These are phyloP conservation scores for Polytrichum commune DNA, from an alignment of 225 moss, liverwort and hornwort species.

Conservation along the genomic window DNA sequence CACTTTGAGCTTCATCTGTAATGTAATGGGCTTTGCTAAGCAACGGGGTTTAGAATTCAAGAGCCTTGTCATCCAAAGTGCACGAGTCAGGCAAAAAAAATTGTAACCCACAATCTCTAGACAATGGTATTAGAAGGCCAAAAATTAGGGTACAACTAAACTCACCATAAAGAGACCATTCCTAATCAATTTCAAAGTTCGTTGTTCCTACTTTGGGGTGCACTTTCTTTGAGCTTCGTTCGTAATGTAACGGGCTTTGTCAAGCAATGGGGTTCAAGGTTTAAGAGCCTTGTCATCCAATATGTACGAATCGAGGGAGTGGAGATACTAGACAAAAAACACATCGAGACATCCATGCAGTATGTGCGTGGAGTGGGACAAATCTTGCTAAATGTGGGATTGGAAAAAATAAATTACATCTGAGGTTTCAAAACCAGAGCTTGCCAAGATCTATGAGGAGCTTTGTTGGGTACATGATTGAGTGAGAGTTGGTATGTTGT, in stretches of 20 bases:
- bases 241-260: neutral
- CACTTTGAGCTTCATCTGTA: too few relatives aligned
- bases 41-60: conserved; percentile 21
- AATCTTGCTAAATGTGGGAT: conserved; percentile 54
- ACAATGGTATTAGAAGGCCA: too few relatives aligned
- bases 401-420: conserved; percentile 74
- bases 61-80: conserved; percentile 56
- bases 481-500: conserved; percentile 62
- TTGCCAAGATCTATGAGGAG: conserved; percentile 66
- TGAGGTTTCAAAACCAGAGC: conserved; percentile 61
- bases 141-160: too few relatives aligned
- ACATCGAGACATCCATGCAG: conserved; percentile 74
- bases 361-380: conserved; percentile 75
- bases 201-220: too few relatives aligned
- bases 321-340: conserved; percentile 74
- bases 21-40: neutral
- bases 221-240: too few relatives aligned
- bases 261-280: conserved; percentile 17
- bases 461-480: conserved; percentile 65
- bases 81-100: conserved; percentile 16
- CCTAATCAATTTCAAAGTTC: too few relatives aligned
- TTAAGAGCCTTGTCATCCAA: conserved; percentile 43
- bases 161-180: too few relatives aligned
- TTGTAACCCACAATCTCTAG: too few relatives aligned
- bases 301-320: conserved; percentile 83